These are phyloP conservation scores for Debaryomyces maramus DNA, from an alignment of 805 yeast genomes.

Conservation along the genomic window DNA sequence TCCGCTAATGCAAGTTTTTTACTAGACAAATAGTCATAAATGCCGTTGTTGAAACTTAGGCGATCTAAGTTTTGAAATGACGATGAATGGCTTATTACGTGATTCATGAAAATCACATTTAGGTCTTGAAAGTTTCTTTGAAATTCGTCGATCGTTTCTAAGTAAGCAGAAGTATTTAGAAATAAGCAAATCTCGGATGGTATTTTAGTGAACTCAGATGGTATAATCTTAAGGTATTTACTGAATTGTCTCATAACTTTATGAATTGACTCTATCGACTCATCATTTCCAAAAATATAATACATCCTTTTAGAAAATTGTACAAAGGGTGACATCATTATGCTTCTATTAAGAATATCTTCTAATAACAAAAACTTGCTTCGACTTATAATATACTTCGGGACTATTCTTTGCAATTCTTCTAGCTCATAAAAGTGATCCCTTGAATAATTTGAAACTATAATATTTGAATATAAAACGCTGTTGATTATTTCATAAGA, in stretches of 20 bases:
- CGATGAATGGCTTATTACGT: background rate
- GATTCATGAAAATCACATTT: background rate
- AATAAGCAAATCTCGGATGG: background rate
- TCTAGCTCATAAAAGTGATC: background rate
- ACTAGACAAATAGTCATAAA: background rate
- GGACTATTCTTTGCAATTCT: background rate
- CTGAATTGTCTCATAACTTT: constrained; percentile 1
- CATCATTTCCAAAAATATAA: background rate
- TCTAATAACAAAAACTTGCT: background rate
- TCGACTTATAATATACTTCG: background rate
- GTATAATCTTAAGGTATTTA: background rate
- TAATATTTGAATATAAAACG: background rate
- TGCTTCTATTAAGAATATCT: background rate
- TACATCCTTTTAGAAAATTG: background rate
- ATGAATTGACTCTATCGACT: background rate
- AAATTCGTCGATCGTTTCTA: background rate
- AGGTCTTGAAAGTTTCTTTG: background rate
- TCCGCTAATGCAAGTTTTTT: background rate
- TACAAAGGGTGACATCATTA: background rate
- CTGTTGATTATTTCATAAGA: background rate
- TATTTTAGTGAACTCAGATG: background rate
- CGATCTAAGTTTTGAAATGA: background rate
- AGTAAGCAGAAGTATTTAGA: background rate
- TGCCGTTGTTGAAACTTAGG: background rate
- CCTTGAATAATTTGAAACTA: background rate